A percentile compares a stretch with the other conserved stretches of the same genome.
Conservation (phyloP, 306 rosid genomes). For the Luffa aegyptiaca region DNA sequence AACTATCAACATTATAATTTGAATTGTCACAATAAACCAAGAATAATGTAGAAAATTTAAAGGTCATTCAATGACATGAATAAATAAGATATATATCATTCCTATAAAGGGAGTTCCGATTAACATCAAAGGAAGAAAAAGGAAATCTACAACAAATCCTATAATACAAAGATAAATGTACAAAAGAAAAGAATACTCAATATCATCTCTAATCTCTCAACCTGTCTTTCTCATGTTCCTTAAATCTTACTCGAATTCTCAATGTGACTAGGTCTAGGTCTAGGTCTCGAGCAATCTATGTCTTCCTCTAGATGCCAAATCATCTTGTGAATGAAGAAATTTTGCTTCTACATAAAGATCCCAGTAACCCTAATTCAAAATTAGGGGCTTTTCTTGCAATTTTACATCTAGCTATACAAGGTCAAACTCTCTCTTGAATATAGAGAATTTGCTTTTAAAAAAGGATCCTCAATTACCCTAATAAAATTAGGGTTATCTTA, state of each 20-base stretch:
- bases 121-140: background rate
- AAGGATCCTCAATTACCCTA: background rate
- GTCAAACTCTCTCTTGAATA: background rate
- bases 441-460: background rate
- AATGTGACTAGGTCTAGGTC: too few relatives aligned
- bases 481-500: background rate
- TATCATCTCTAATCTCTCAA: background rate
- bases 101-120: background rate
- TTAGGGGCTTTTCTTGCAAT: background rate
- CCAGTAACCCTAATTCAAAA: background rate
- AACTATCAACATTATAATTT: background rate
- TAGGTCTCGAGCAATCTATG: background rate
- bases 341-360: background rate
- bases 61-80: background rate
- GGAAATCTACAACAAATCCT: slow-evolving; percentile 2
- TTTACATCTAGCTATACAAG: background rate
- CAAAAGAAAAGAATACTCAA: background rate
- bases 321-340: background rate
- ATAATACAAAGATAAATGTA: background rate
- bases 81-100: background rate
- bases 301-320: background rate
- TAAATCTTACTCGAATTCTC: background rate
- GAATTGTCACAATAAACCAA: background rate
- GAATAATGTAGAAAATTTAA: background rate
- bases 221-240: background rate